Evolutionary conservation across 164 flowering plant genomes (phyloP).

Genomic region (Pachysandra terminalis): DNA sequence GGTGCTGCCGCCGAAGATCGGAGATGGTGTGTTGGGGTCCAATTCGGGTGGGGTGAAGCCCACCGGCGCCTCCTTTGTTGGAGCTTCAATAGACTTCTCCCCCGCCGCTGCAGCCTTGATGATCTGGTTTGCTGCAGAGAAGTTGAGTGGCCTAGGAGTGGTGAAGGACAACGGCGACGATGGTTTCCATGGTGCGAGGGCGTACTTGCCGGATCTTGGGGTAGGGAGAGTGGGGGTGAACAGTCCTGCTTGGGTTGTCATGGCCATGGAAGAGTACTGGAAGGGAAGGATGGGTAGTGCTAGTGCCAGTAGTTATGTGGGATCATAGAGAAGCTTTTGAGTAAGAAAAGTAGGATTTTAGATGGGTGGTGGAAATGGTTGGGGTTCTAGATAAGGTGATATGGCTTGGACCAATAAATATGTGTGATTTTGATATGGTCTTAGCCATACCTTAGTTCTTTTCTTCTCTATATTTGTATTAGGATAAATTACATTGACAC

Average conservation of each 20-base stretch:
- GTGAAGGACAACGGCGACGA: conserved; percentile 33
- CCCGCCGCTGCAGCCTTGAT: conserved; percentile 40
- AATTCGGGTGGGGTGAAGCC: conserved; percentile 85
- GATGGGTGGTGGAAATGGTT: conserved; percentile 31
- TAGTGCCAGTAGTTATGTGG: conserved; percentile 1
- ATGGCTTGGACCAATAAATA: conserved; percentile 54
- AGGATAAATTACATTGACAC: too few species aligned
- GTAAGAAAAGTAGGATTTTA: conserved; percentile 17
- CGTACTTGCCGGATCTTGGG: conserved; percentile 32
- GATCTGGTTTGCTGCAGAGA: conserved; percentile 20
- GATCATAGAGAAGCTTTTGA: conserved; percentile 4
- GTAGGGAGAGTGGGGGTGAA: conserved; percentile 55
- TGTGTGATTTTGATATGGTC: conserved; percentile 32
- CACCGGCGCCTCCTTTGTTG: conserved; percentile 44
- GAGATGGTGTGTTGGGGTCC: conserved; percentile 89
- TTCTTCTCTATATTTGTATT: neutral
- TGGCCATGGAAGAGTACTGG: conserved; percentile 40
- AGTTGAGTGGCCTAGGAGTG: conserved; percentile 28
- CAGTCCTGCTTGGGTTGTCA: conserved; percentile 79
- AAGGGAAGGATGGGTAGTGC: neutral
- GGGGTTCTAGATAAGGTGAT: conserved; percentile 55
- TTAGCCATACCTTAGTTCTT: neutral
- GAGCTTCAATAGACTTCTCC: conserved; percentile 27
- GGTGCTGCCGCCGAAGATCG: conserved; percentile 89
- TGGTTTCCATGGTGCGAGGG: conserved; percentile 44